A percentile compares a stretch with the other conserved stretches of the same genome.
These are phyloP conservation scores for Deinandra increscens DNA, from an alignment of 129 eudicot genomes.

Conservation along the genomic window DNA sequence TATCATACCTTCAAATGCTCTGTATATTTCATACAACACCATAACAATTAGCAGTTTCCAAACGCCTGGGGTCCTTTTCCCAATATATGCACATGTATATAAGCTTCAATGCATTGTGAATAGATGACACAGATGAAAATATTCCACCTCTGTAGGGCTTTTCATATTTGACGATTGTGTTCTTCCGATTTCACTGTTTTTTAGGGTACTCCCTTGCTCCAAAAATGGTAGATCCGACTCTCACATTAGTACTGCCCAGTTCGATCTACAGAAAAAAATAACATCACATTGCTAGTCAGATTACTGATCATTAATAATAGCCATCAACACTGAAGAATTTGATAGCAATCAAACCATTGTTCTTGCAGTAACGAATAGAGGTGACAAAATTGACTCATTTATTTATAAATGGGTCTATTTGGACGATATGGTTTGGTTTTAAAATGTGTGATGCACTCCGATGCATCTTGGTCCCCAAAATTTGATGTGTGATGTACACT, in stretches of 20 bases:
- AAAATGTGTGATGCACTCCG: too few species aligned
- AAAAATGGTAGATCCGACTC: conserved; percentile 87
- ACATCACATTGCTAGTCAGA: not conserved
- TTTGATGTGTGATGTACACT: too few species aligned
- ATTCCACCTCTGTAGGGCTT: not conserved
- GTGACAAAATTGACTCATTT: not conserved
- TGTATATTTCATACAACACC: not conserved
- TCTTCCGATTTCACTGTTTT: conserved; percentile 31
- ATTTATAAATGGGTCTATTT: not conserved
- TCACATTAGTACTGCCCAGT: conserved; percentile 92
- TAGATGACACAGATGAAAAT: not conserved
- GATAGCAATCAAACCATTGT: too few species aligned
- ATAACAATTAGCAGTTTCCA: not conserved
- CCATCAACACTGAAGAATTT: not conserved
- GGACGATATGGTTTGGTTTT: not conserved
- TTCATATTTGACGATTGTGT: conserved; percentile 8
- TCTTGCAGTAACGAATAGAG: not conserved
- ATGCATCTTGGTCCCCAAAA: too few species aligned
- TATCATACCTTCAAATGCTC: not conserved
- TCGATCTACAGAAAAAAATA: conserved; percentile 55
- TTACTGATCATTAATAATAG: not conserved
- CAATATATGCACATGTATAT: too few species aligned
- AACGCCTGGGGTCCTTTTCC: not conserved
- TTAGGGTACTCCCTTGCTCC: conserved; percentile 82
- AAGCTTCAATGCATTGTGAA: not conserved